phyloP scores from a whole-genome alignment of 176 grass and related monocot species.

The Eremochloa ophiuroides region DNA sequence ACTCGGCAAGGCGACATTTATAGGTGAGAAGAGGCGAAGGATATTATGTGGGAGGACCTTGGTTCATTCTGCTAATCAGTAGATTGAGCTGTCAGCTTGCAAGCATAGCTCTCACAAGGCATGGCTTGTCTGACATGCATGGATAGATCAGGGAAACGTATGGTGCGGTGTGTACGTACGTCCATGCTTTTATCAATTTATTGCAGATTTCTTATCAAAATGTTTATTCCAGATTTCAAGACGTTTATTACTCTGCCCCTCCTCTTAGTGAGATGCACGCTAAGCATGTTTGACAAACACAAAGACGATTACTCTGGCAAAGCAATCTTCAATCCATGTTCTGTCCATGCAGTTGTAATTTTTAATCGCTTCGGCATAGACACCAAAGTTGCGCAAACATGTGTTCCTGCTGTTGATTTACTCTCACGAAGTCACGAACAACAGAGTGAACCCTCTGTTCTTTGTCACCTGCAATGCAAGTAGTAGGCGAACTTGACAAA shows the following conservation, averaged over 20 bases:
- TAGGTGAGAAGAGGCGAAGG: conserved; percentile 28
- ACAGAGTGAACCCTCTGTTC: neutral
- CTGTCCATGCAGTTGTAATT: neutral
- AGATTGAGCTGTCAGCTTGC: conserved; percentile 45
- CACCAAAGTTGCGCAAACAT: neutral
- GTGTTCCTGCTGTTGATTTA: neutral
- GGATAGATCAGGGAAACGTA: neutral
- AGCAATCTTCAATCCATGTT: neutral
- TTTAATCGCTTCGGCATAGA: neutral
- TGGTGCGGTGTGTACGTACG: neutral
- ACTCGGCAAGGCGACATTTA: conserved; percentile 30
- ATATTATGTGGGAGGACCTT: conserved; percentile 18
- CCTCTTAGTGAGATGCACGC: no score
- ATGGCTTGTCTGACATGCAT: conserved; percentile 20
- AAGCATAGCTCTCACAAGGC: conserved; percentile 29
- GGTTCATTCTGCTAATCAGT: conserved; percentile 37
- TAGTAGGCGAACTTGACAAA: conserved; percentile 9
- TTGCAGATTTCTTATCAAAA: neutral
- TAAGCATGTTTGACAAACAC: no score
- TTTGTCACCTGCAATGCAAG: conserved; percentile 1
- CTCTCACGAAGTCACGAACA: neutral
- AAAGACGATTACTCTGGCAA: neutral
- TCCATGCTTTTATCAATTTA: neutral
- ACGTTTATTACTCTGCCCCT: no score
- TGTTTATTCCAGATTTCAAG: neutral